Evolutionary conservation across 495 filamentous ascomycete genomes (phyloP).

Genomic region (Neurospora sp.): DNA sequence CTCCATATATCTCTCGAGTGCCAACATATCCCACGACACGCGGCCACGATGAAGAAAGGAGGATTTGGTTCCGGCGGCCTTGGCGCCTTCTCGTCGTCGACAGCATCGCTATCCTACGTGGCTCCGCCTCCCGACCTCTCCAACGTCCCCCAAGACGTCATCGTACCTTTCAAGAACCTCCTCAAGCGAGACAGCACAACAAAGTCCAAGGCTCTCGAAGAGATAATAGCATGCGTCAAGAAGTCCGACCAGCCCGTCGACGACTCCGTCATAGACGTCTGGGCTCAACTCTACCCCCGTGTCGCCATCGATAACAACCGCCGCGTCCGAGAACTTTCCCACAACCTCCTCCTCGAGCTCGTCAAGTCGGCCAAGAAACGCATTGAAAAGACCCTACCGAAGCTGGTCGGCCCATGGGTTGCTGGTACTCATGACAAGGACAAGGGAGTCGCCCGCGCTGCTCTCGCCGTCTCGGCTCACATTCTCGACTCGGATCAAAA

Average conservation of each 20-base stretch:
- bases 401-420: conserved; percentile 76
- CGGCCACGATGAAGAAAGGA: neutral
- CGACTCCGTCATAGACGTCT: conserved; percentile 4
- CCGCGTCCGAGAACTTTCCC: conserved; percentile 77
- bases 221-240: conserved; percentile 53
- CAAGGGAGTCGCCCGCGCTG: conserved; percentile 55
- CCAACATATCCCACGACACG: neutral
- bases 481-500: conserved; percentile 77
- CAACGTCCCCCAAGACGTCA: conserved; percentile 63
- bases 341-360: conserved; percentile 62
- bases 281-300: conserved; percentile 81
- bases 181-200: conserved; percentile 89
- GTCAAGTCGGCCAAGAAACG: conserved; percentile 64
- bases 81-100: conserved; percentile 31
- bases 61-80: conserved; percentile 27
- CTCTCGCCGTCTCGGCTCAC: conserved; percentile 58
- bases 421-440: conserved; percentile 82
- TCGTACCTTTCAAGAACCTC: conserved; percentile 84
- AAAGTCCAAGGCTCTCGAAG: conserved; percentile 86
- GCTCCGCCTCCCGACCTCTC: conserved; percentile 76
- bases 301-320: conserved; percentile 77
- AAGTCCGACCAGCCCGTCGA: neutral
- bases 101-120: conserved; percentile 66
- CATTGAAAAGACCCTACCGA: conserved; percentile 64
- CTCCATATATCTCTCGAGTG: neutral